Evolutionary conservation across 2,329 filamentous ascomycete genomes (phyloP), one percentile per base, ranked within the genome.

Genomic region (Ophiocordyceps polyrhachis-furcata): DNA sequence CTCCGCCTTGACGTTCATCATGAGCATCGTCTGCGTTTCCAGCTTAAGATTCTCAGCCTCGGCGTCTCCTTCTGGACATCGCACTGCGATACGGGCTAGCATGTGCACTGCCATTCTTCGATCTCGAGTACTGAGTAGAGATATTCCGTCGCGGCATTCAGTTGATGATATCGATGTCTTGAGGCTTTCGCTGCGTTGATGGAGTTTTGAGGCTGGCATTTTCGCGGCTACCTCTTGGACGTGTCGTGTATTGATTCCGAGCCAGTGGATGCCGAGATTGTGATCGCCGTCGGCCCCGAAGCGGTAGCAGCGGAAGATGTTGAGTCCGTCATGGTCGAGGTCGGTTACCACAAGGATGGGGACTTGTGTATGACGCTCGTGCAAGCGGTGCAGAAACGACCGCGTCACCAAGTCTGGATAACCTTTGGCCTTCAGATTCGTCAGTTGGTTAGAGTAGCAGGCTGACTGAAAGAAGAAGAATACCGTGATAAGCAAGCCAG

Each of bases 321-420:
- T 73, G 25, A 89, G 60, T 0, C 85, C 84, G 49, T 89, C 75
- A 0, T 83, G 83, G 51, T 91, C 84, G 47, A 74, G 83, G 53
- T 93, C 85, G 2, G 83, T 71, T 0, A 91, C 63, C 0, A 69
- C 74, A 44, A 75, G 69, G 7, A 84, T 71, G 2, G 74, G 72
- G 20, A 81, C 58, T 0, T 59, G 55, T 0, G 73, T 71, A 19
- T 62, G 63, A 9, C 57, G 58, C 0, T 52, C 56, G 35, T 71
- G 67, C 1, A 86, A 45, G 13, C 66, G 56, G 40, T 69, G 67
- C 1, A 89, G 62, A 44, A 89, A 79, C 15, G 69, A 68, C 8
- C 81, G 68, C 0, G 83, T 86, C 1, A 72, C 69, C 42, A 89
- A 63, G 52, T 91, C 85, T 0, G 85, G 83, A 54, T 86, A 91